Conservation (phyloP, 148 eudicot genomes). For the Linanthus parryae region DNA sequence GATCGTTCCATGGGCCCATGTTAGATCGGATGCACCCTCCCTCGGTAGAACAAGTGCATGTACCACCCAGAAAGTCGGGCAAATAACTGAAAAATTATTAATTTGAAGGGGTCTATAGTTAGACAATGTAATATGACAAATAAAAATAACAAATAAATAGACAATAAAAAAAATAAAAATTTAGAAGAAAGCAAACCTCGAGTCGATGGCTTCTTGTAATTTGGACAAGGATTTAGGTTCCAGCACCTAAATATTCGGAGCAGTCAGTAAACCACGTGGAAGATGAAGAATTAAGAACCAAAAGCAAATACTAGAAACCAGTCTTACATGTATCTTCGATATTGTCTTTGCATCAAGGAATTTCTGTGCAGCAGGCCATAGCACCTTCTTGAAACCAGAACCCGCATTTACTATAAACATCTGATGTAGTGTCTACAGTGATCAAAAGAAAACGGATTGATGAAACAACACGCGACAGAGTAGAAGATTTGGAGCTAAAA, state of each 20-base stretch:
- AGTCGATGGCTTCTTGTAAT: conserved; percentile 49
- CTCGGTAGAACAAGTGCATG: conserved; percentile 54
- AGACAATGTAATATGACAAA: conserved; percentile 10
- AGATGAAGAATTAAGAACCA: conserved; percentile 2
- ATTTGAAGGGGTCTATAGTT: background rate
- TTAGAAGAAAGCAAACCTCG: conserved; percentile 37
- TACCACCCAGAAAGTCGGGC: conserved; percentile 74
- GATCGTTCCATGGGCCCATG: conserved; percentile 77
- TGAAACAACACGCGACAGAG: too few species aligned
- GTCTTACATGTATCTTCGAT: conserved; percentile 52
- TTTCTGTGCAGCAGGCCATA: conserved; percentile 77
- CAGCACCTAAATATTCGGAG: conserved; percentile 42
- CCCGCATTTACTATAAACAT: conserved; percentile 90
- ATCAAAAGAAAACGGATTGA: background rate
- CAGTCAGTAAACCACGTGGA: conserved; percentile 3
- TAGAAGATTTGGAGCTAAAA: background rate
- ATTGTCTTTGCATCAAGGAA: conserved; percentile 65
- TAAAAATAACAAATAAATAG: background rate
- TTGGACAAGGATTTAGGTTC: conserved; percentile 51
- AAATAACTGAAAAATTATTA: conserved; percentile 40
- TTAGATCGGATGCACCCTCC: conserved; percentile 71
- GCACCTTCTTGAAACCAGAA: conserved; percentile 56
- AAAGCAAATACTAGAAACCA: background rate
- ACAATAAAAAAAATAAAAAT: background rate
- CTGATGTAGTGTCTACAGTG: conserved; percentile 54